Base-by-base conservation (phyloP, 2,329 filamentous ascomycete species). In the Trichoderma atroviride region DNA sequence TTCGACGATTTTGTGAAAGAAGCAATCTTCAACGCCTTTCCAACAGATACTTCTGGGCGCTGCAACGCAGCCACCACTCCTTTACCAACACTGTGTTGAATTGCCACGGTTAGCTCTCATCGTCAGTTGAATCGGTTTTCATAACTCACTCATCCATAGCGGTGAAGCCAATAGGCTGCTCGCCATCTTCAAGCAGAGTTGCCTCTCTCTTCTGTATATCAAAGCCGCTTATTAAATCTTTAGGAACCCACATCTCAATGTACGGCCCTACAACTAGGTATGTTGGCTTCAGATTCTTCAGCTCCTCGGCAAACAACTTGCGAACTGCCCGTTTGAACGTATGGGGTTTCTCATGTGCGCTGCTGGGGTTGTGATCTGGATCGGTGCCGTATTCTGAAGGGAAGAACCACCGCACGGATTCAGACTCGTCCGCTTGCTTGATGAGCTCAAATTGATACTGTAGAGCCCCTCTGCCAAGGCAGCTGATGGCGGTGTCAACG, bases 251-350 rank as follows among this genome's bases (percentile, higher is more conserved):
- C 75, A 90, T 83, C 71, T 91, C 90, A 35, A 86, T 85, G 72
- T 90, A 92, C 0, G 90, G 90, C 0, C 90, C 90, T 0, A 90
- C 92, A 5, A 92, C 90, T 0, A 92, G 80, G 75, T 89, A 92
- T 0, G 90, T 91, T 68, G 89, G 84, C 61, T 87, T 83, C 31
- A 92, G 76, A 9, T 83, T 79, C 72, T 83, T 82, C 16, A 86
- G 74, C n/a, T 84, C 79, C 43, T 85, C 84, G 58, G 84, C 82
- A 37, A 91, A 82, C 35, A 85, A 85, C 68, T 84, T 86, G 70
- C 91, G 84, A n/a, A 92, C 88, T 74, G 88, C 87, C 65, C 92
- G 83, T 77, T 93, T 93, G 68, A 83, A 79, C 79, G 92, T 90
- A 75, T 93, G 91, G 2, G 91, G 89, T 74, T 85, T 87, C 78